Evolutionary conservation across 2,329 filamentous ascomycete species (phyloP).

Genomic region (Aspergillus sp.): DNA sequence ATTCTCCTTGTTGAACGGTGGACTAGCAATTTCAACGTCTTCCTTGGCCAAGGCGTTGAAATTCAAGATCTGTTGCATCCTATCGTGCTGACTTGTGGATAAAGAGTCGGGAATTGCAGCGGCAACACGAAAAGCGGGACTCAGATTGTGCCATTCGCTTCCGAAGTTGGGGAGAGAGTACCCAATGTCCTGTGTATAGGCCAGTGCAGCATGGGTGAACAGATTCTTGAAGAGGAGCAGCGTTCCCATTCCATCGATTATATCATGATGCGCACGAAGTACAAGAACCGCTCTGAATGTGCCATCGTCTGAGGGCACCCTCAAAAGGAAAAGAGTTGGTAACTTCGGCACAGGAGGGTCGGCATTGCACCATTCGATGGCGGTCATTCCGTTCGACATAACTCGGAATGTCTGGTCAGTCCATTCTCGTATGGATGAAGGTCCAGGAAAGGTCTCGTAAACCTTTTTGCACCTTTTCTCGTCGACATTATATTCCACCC

Average conservation of each 20-base stretch:
- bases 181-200: conserved; percentile 6
- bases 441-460: conserved; percentile 19
- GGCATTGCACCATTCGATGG: conserved; percentile 28
- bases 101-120: conserved; percentile 18
- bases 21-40: conserved; percentile 20
- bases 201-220: conserved; percentile 17
- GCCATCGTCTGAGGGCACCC: neutral
- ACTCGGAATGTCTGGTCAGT: conserved; percentile 21
- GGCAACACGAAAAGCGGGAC: conserved; percentile 26
- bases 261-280: conserved; percentile 25
- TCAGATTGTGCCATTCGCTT: conserved; percentile 24
- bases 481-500: conserved; percentile 21
- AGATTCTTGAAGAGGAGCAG: conserved; percentile 26
- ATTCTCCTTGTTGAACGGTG: conserved; percentile 18
- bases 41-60: conserved; percentile 17
- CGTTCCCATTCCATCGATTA: conserved; percentile 28
- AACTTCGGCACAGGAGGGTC: conserved; percentile 27
- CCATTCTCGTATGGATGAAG: conserved; percentile 15
- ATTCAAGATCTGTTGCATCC: conserved; percentile 12
- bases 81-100: conserved; percentile 13
- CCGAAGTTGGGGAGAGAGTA: conserved; percentile 19
- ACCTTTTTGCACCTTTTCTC: conserved; percentile 24
- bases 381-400: conserved; percentile 16
- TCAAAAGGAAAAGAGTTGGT: conserved; percentile 29
- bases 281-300: conserved; percentile 21